Conservation (phyloP, 139 green algal genomes). For the Chlorella sp. region DNA sequence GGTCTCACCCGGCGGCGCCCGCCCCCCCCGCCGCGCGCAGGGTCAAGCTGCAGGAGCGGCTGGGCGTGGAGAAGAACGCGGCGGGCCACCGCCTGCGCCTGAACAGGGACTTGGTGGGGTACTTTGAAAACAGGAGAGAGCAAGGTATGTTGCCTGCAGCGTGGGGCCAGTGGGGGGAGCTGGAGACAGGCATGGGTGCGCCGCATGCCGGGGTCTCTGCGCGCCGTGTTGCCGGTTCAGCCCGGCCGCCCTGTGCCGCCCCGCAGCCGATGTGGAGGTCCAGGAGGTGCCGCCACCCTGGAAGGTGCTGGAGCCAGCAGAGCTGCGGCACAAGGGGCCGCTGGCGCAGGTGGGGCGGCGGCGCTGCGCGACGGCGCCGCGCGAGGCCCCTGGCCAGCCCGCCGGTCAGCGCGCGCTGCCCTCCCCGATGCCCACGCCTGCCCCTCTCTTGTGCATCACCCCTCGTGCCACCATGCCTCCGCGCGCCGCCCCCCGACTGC, state of each 20-base stretch:
- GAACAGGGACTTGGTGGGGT: slow-evolving; percentile 42
- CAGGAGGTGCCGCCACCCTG: slow-evolving; percentile 31
- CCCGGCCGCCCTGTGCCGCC: not conserved
- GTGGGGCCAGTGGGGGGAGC: not conserved
- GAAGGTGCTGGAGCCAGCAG: slow-evolving; percentile 44
- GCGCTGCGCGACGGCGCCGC: not conserved
- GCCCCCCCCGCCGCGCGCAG: too few relatives aligned
- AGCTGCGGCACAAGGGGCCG: slow-evolving; percentile 41
- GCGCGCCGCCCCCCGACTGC: slow-evolving; percentile 12
- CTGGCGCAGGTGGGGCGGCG: slow-evolving; percentile 38
- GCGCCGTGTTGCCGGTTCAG: not conserved
- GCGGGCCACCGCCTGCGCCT: slow-evolving; percentile 54
- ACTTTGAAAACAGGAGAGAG: slow-evolving; percentile 12
- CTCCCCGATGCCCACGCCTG: not conserved
- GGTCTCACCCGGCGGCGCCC: too few relatives aligned
- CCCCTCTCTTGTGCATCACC: not conserved
- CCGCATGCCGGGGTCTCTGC: not conserved
- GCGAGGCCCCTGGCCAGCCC: too few relatives aligned
- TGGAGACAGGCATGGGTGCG: not conserved
- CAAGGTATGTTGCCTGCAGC: slow-evolving; percentile 6
- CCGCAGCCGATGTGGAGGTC: slow-evolving; percentile 37
- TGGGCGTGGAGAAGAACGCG: slow-evolving; percentile 57
- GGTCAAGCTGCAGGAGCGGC: slow-evolving; percentile 59
- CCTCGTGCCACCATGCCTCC: not conserved
- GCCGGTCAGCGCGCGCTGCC: too few relatives aligned